Evolutionary conservation across 306 rosid genomes (phyloP), one percentile per base, ranked within the genome.

Genomic region (Abrus pulchellus): DNA sequence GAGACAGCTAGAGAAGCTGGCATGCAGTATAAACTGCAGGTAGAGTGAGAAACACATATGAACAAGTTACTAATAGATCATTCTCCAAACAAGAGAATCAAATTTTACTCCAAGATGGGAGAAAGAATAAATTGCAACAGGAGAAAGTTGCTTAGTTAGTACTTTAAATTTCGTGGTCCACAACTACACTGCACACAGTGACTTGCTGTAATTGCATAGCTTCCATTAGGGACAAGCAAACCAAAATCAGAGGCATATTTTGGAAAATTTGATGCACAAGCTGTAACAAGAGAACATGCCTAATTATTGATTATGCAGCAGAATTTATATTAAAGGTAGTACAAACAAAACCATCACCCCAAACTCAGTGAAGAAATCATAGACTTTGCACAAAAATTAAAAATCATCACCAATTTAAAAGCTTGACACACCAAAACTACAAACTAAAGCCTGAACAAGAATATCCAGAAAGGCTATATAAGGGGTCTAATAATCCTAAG

Each of bases 161-260:
- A 62, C 67, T 61, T 34, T 4, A 62, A 62, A 36, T 62, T 36
- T 36, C 20, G 10, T 6, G 68, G 68, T 34, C 47, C 47, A 13
- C 68, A 62, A 9, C 68, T 62, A 62, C 68, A 62, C 29, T 62
- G 47, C 68, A 62, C 68, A 62, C 68, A 62, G 47, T 34, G 68
- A 34, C 29, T 13, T 11, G 68, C 68, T 12, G 68, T 13, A 62
- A 62, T 62, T 43, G 47, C 14, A 13, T 62, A 62, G 47, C 68
- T 62, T 62, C 68, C 68, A 34, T 62, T 12, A 62, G 68, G 68
- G 29, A 62, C 68, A 62, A 62, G 68, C 47, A 62, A 34, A 20
- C 68, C 68, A 36, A 34, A 36, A 62, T 62, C 68, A 62, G 47
- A 34, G 3, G 47, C 47, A 13, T 62, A 3, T 12, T 34, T 2